Evolutionary conservation across 106 monocot species (phyloP).

Genomic region (Dendrobium chrysotoxum): DNA sequence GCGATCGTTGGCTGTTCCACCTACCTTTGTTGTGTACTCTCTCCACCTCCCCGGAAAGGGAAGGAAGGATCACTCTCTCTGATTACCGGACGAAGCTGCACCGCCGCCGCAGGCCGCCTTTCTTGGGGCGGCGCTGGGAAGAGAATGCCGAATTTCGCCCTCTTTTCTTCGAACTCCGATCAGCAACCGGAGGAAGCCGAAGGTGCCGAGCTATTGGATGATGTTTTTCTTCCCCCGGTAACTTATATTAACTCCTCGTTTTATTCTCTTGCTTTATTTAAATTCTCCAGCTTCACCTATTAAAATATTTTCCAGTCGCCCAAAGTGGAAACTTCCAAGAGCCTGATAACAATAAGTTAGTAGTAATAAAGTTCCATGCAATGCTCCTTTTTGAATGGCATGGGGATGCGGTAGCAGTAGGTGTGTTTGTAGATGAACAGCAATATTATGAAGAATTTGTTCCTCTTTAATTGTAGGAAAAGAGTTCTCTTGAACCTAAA

Average conservation of each 20-base stretch:
- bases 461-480: no score
- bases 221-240: background rate
- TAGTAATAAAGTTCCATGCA: no score
- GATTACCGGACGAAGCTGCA: background rate
- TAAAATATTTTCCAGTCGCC: no score
- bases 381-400: no score
- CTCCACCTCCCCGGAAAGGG: background rate
- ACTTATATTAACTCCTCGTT: background rate
- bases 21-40: background rate
- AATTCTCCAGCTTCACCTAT: background rate
- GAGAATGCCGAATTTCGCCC: background rate
- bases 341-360: no score
- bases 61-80: background rate
- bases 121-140: background rate
- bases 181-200: slow-evolving; percentile 3
- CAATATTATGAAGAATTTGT: no score
- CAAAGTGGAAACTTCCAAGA: no score
- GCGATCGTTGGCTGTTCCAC: background rate
- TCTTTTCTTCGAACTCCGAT: background rate
- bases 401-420: no score
- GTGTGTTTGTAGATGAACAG: no score
- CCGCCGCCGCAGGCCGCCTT: background rate
- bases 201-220: background rate
- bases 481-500: no score
- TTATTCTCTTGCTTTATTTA: background rate